Base-by-base conservation (phyloP, 768 basidiomycete genomes). In the Amanita rimosa region DNA sequence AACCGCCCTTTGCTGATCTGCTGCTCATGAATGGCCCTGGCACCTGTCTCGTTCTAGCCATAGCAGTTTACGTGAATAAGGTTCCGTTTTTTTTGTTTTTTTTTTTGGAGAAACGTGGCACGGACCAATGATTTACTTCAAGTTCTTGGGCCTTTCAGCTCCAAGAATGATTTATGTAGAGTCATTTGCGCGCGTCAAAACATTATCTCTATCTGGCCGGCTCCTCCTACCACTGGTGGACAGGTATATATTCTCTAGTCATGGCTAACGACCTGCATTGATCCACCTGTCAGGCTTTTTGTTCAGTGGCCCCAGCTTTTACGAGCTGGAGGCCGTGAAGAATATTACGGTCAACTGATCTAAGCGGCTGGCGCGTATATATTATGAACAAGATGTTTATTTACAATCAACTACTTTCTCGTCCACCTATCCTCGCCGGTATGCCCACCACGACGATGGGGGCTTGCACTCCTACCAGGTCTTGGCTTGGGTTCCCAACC, bases 11-110 rank as follows among this genome's bases (percentile, higher is more conserved):
- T 57, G 76, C 81, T 22, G 91, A 97, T 50, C 67, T 90, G 24
- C 69, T 99, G 43, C 67, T 99, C 44, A 64, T 98, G 24, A 98
- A 98, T 62, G 96, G 96, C 1, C 96, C 96, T 0, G 95, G 96
- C 13, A 97, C 95, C 5, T 94, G 90, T 60, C 79, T 94, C 29
- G 68, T 84, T 4, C 70, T 98, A 5, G 89, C 85, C 50, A 51
- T 76, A 13, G 80, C 85, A 0, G 74, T 80, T 11, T 83, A 79
- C 59, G 49, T 90, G 37, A 84, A 83, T 55, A 79, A 77, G 63
- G 92, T 88, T 60, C 55, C 78, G 67, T 49, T 21, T 22, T 6
- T 14, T 36, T 26, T 13, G 22, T 24, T n/a, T n/a, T n/a, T n/a
- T n/a, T 11, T 29, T 5, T 9, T 29, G 10, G 10, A 14, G 45